Percentiles rank a stretch among this genome's conserved stretches.
These are phyloP conservation scores for Neurospora sp. DNA, from an alignment of 495 filamentous ascomycete genomes.

Conservation along the genomic window DNA sequence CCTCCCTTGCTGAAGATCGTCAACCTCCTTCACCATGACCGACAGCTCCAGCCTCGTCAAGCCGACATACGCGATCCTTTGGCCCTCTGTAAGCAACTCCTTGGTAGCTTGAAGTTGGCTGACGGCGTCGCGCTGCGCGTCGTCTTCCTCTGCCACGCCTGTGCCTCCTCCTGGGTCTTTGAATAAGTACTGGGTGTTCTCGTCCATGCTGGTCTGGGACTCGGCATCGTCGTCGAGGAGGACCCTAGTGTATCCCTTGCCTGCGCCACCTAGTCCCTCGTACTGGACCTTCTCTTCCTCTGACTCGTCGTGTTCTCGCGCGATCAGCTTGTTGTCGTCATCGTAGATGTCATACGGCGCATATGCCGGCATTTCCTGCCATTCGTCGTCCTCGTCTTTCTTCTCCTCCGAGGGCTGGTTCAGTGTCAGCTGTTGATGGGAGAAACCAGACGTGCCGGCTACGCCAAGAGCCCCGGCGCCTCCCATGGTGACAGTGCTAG, in stretches of 20 bases:
- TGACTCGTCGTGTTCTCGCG: conserved; percentile 60
- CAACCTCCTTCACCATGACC: conserved; percentile 60
- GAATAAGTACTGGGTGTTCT: conserved; percentile 94
- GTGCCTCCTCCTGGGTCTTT: conserved; percentile 47
- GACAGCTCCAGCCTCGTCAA: conserved; percentile 69
- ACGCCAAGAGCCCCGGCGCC: neutral
- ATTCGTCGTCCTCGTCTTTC: conserved; percentile 50
- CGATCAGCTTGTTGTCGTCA: conserved; percentile 80
- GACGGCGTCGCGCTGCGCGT: conserved; percentile 72
- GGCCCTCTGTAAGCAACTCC: conserved; percentile 85
- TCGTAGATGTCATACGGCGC: conserved; percentile 92
- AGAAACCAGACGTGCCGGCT: conserved; percentile 66
- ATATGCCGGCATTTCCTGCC: conserved; percentile 90
- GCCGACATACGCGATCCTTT: conserved; percentile 94
- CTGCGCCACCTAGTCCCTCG: conserved; percentile 68
- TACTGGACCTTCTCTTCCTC: conserved; percentile 68
- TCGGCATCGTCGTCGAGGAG: conserved; percentile 89
- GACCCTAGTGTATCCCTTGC: conserved; percentile 89
- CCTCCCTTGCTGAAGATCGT: conserved; percentile 40
- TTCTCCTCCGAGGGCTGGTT: conserved; percentile 38
- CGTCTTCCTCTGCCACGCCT: conserved; percentile 58
- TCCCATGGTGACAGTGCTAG: conserved; percentile 10
- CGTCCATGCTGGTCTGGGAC: conserved; percentile 91
- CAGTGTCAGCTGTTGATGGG: conserved; percentile 70
- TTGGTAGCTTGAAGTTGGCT: conserved; percentile 95